Base-by-base conservation (phyloP, 371 early-diverging fungal genomes). In the Rozella allomycis region DNA sequence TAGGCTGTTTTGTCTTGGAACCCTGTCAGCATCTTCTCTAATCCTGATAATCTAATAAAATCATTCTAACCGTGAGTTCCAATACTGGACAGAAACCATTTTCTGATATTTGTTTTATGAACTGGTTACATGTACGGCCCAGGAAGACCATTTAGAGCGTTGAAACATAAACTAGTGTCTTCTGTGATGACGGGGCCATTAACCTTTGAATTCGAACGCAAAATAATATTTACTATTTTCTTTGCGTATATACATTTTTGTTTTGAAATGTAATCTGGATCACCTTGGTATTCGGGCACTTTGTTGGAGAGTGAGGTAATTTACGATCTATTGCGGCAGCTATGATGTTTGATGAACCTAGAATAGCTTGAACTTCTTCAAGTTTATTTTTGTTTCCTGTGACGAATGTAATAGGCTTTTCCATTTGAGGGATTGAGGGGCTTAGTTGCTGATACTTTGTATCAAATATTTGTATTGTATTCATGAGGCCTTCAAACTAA, bases 321-420 rank as follows among this genome's bases (percentile, higher is more conserved):
- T 33, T 34, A 17, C 33, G 8, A 29, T 17, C 33, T 26, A 8
- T 26, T 25, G n/a, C n/a, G 28, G 27, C 32, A 26, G 22, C 32
- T 7, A 27, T 23, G 7, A 10, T 28, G 5, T 12, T 39, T 25
- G 46, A n/a, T 22, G 13, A 12, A 11, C 54, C 47, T 21, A 91
- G 62, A 34, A 88, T 84, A 19, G 58, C 64, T 34, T 73, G 78
- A 20, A 86, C 85, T 47, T 91, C 93, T 10, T 45, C 44, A 32
- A 87, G 61, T 52, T 91, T 91, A 55, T 91, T 83, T 45, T 71
- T 70, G 63, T 91, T 91, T 41, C 93, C 90, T 0, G 60, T 73
- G 3, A 73, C 73, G 40, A 73, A 73, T 13, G 38, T 41, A 18
- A 60, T 40, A 10, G 28, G 17, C 38, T 25, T n/a, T n/a, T n/a